Evolutionary conservation across 2,329 filamentous ascomycete genomes (phyloP).

Genomic region (Aureobasidium leucospermi): DNA sequence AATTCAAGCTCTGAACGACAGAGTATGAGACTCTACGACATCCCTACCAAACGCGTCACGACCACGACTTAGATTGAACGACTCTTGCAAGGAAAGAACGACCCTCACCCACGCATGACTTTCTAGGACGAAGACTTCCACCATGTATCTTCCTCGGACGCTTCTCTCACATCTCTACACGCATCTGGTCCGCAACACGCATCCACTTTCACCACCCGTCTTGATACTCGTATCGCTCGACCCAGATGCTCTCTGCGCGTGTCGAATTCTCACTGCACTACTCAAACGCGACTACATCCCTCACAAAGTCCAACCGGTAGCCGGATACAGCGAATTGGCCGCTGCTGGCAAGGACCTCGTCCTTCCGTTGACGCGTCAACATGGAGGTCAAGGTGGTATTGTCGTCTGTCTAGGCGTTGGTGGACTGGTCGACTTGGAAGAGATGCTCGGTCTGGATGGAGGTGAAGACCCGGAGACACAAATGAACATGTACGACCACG

Average conservation of each 20-base stretch:
- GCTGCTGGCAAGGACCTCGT: conserved; percentile 73
- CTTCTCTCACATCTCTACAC: conserved; percentile 87
- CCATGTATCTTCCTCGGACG: conserved; percentile 89
- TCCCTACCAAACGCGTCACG: conserved; percentile 8
- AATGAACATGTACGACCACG: conserved; percentile 49
- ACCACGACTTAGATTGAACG: conserved; percentile 11
- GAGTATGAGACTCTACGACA: conserved; percentile 10
- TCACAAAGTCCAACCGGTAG: conserved; percentile 92
- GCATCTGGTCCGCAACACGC: conserved; percentile 76
- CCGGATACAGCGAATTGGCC: conserved; percentile 84
- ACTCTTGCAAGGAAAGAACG: not conserved
- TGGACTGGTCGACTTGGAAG: conserved; percentile 79
- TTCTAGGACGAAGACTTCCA: not conserved
- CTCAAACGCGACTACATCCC: conserved; percentile 96
- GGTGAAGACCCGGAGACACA: conserved; percentile 33
- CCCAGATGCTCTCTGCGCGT: conserved; percentile 90
- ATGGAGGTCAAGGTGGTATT: conserved; percentile 78
- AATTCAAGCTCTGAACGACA: not conserved
- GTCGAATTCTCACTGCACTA: conserved; percentile 85
- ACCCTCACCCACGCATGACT: not conserved
- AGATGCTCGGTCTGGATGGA: conserved; percentile 64
- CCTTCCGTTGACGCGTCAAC: conserved; percentile 74
- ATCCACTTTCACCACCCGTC: conserved; percentile 85
- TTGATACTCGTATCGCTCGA: conserved; percentile 89
- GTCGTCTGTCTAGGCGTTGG: conserved; percentile 91